Base-by-base conservation (phyloP, 2,329 filamentous ascomycete genomes). In the Teratosphaeria viscida region DNA sequence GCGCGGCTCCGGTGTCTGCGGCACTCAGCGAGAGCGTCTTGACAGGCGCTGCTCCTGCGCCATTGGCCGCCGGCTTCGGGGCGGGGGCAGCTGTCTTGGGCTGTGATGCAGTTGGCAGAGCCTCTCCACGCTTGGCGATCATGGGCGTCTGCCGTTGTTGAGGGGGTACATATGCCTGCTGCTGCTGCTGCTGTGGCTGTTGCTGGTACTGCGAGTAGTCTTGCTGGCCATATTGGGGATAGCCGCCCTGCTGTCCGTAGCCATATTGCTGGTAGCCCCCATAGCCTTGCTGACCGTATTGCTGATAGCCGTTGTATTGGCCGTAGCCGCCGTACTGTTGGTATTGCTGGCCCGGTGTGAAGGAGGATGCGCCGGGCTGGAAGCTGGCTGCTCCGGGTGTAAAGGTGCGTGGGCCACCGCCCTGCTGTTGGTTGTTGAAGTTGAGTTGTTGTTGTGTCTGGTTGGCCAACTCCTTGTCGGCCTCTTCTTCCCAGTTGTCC, bases 401-500 rank as follows among this genome's bases (percentile, higher is more conserved):
- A 62, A 74, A 74, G 27, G 63, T 68, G 57, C 62, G 58, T 52
- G 62, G 73, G 53, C 57, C 60, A 59, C 61, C 65, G 62, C 65
- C 64, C 57, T 70, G 67, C 52, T 65, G 64, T 58, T 70, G 67
- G 52, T 73, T 16, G 53, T 32, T 54, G 34, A 32, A 52, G 64
- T 74, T 73, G 63, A 74, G 62, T 53, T 70, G 67, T 61, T 72
- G 73, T 63, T 74, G 72, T 6, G 73, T 68, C 66, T 75, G 73
- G 55, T 70, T 66, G 55, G 72, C 66, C 60, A 74, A 69, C 53
- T 72, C 66, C 54, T 73, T 67, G 65, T 75, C 73, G 43, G 73
- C 71, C 59, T 71, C 71, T 62, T 74, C 71, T 78, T 97, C 92
- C 89, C 94, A 97, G 63, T 91, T 96, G 75, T 95, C 70, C 7